Conservation (phyloP, 2,329 filamentous ascomycete genomes). For the Paracorniculantispora psalliotae region DNA sequence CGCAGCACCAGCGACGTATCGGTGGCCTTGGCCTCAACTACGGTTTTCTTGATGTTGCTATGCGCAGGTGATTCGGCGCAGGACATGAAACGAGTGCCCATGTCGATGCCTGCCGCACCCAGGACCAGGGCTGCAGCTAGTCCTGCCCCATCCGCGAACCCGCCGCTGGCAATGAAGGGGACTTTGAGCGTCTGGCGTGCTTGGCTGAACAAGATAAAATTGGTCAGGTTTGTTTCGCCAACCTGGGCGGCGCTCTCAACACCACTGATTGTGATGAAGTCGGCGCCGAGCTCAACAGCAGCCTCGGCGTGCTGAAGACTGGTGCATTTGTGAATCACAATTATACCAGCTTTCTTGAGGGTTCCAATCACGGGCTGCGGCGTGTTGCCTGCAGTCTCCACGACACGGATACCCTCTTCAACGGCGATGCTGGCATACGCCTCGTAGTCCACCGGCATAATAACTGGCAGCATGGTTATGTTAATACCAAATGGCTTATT, state of each 20-base stretch:
- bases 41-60: slow-evolving; percentile 85
- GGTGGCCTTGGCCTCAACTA: slow-evolving; percentile 81
- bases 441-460: slow-evolving; percentile 84
- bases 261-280: slow-evolving; percentile 94
- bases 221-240: slow-evolving; percentile 81
- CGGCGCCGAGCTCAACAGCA: slow-evolving; percentile 88
- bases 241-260: slow-evolving; percentile 95
- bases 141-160: slow-evolving; percentile 91
- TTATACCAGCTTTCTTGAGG: slow-evolving; percentile 74
- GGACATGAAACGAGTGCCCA: slow-evolving; percentile 97
- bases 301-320: slow-evolving; percentile 89
- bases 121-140: slow-evolving; percentile 85
- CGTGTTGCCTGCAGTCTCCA: slow-evolving; percentile 85
- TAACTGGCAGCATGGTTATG: slow-evolving; percentile 83
- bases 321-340: slow-evolving; percentile 94
- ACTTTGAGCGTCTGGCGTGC: slow-evolving; percentile 78
- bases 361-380: slow-evolving; percentile 85
- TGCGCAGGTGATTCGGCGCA: slow-evolving; percentile 94
- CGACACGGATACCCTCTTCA: slow-evolving; percentile 84
- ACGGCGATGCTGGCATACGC: slow-evolving; percentile 90
- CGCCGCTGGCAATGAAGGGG: slow-evolving; percentile 93
- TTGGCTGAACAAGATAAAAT: slow-evolving; percentile 79
- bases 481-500: slow-evolving; percentile 84
- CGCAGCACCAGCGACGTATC: slow-evolving; percentile 85
- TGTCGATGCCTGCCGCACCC: slow-evolving; percentile 92